Base-by-base conservation (phyloP, 208 protist species). In the Sergeia podlipaevii region DNA sequence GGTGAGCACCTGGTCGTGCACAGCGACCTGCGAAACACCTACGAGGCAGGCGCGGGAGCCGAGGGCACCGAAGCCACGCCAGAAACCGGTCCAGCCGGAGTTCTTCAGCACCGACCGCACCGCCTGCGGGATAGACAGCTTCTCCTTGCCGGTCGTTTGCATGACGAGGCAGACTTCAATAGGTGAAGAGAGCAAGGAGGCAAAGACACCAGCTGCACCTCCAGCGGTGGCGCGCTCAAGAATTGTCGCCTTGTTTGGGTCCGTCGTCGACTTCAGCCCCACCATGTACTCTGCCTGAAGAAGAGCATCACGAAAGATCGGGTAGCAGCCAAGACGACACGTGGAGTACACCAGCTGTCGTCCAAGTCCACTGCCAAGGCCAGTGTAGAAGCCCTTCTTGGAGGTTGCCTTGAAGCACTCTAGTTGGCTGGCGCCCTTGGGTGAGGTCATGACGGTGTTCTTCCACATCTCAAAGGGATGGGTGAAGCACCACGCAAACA, bases 401-500 rank as follows among this genome's bases (percentile, higher is more conserved):
- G 64, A 55, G 20, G 82, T 89, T 3, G 48, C 61, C 34, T 45
- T 52, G 30, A 86, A 72, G 34, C 57, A 67, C 0, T 74, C 69
- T 38, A 70, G 26, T 70, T 85, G 73, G 34, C 60, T 78, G 17
- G 60, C 74, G 51, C 81, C 81, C 15, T 54, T 55, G 0, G 77
- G 69, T 4, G 83, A 53, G 64, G 58, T 95, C 80, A 89, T 92
- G 24, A 95, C 80, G n/a, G 82, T 92, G 66, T 96, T 93, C 66
- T 95, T 95, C 81, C 91, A 87, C 80, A 93, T 95, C 69, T 97
- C 89, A 56, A 95, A 96, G 15, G 92, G 92, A 48, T 97, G 92
- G 10, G 89, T 70, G 58, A 97, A 86, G 67, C 70, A 68, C 92
- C 92, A 97, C 1, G 67, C 92, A 58, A 93, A 76, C 59, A 91